A percentile compares a stretch with the other conserved stretches of the same genome.
Conservation (phyloP, 495 filamentous ascomycete species). For the Penicillium odoratum region DNA sequence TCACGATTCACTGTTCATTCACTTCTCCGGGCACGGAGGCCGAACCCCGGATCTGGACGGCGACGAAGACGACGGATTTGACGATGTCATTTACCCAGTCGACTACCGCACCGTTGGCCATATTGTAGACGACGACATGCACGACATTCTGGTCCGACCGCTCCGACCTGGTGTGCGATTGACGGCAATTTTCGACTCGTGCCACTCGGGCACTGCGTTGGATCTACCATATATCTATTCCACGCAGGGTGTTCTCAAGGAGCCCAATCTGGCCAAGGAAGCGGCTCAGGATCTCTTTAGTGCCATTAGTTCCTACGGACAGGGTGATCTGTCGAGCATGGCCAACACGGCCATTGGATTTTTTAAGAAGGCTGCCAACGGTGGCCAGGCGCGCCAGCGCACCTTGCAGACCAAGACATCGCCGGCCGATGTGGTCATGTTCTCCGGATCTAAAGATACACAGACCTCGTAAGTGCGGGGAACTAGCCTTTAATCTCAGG, state of each 20-base stretch:
- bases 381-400: slow-evolving; percentile 73
- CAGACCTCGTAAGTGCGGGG: slow-evolving; percentile 63
- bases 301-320: slow-evolving; percentile 81
- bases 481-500: background rate
- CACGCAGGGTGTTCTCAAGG: slow-evolving; percentile 91
- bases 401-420: slow-evolving; percentile 87
- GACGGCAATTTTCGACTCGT: slow-evolving; percentile 98
- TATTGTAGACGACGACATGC: slow-evolving; percentile 98
- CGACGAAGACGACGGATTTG: slow-evolving; percentile 94
- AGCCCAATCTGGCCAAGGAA: slow-evolving; percentile 96
- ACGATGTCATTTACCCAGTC: slow-evolving; percentile 96
- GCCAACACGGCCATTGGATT: slow-evolving; percentile 79
- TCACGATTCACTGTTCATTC: slow-evolving; percentile 94
- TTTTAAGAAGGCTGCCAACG: slow-evolving; percentile 86
- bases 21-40: slow-evolving; percentile 96
- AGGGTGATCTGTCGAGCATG: slow-evolving; percentile 81
- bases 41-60: slow-evolving; percentile 94
- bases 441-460: slow-evolving; percentile 92
- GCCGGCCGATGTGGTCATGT: slow-evolving; percentile 96
- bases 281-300: slow-evolving; percentile 88
- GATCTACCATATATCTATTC: slow-evolving; percentile 98
- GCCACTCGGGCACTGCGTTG: slow-evolving; percentile 93
- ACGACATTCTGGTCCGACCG: slow-evolving; percentile 88
- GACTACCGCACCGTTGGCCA: slow-evolving; percentile 88
- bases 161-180: slow-evolving; percentile 84